These are phyloP conservation scores for Talaromyces trachyspermus DNA, from an alignment of 495 filamentous ascomycete species.

Conservation along the genomic window DNA sequence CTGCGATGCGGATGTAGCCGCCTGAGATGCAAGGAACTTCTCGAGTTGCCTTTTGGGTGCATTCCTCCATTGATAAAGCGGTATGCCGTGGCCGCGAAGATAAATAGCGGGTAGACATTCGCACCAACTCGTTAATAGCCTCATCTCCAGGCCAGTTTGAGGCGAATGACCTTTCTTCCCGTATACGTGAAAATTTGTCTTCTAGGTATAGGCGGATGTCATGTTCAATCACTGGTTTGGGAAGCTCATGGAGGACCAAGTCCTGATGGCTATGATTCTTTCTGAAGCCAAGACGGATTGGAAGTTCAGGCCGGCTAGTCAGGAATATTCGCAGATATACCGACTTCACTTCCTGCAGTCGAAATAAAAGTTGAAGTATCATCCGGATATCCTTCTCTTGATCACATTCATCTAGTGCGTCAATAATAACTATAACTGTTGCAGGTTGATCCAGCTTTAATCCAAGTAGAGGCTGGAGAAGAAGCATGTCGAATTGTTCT, in stretches of 20 bases:
- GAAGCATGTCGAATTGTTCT: constrained; percentile 36
- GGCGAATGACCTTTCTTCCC: constrained; percentile 9
- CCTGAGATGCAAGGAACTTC: constrained; percentile 10
- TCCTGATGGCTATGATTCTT: constrained; percentile 13
- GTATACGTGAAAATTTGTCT: constrained; percentile 11
- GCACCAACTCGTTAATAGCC: constrained; percentile 9
- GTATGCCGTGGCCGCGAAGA: constrained; percentile 23
- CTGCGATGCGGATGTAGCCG: constrained; percentile 9
- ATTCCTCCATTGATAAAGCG: constrained; percentile 16
- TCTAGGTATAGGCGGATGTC: constrained; percentile 17
- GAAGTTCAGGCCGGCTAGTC: constrained; percentile 20
- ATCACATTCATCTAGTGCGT: constrained; percentile 16
- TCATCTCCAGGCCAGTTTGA: constrained; percentile 33
- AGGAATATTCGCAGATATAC: constrained; percentile 17
- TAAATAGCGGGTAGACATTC: constrained; percentile 22
- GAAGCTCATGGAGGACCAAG: constrained; percentile 17
- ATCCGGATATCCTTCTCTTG: constrained; percentile 6
- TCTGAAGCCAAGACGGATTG: constrained; percentile 18
- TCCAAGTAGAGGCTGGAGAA: constrained; percentile 23
- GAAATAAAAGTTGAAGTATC: constrained; percentile 14
- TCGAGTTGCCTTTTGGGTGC: constrained; percentile 12
- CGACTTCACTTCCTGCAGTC: constrained; percentile 7
- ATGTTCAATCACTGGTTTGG: constrained; percentile 11
- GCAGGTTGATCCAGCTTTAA: not conserved
- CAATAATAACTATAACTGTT: constrained; percentile 14